These are phyloP conservation scores for Phialophora chinensis DNA, from an alignment of 2,329 filamentous ascomycete species.

Conservation along the genomic window DNA sequence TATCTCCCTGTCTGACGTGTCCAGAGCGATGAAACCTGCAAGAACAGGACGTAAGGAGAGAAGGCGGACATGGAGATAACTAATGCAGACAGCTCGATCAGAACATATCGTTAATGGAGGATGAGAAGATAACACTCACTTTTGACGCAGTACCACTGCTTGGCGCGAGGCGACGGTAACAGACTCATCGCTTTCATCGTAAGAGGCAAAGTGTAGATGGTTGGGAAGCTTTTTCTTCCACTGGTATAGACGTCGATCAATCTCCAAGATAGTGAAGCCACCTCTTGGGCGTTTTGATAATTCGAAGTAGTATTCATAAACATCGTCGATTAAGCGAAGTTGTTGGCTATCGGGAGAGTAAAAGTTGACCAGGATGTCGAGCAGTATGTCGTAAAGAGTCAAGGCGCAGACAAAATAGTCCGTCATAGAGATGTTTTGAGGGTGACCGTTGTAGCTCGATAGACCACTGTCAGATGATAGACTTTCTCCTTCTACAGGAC, in stretches of 20 bases:
- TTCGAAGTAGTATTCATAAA: constrained; percentile 9
- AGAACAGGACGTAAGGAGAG: constrained; percentile 45
- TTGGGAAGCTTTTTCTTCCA: constrained; percentile 43
- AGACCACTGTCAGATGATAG: too few relatives aligned
- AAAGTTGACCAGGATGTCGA: constrained; percentile 43
- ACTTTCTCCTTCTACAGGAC: constrained; percentile 43
- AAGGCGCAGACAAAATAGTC: constrained; percentile 45
- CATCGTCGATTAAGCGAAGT: too few relatives aligned
- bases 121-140: constrained; percentile 34
- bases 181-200: constrained; percentile 13
- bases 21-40: constrained; percentile 44
- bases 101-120: background rate
- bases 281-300: constrained; percentile 10
- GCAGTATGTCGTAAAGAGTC: constrained; percentile 47
- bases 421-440: constrained; percentile 42
- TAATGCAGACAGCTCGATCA: constrained; percentile 21
- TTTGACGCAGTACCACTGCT: constrained; percentile 44
- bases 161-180: constrained; percentile 43
- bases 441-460: constrained; percentile 22
- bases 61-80: constrained; percentile 45
- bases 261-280: constrained; percentile 42
- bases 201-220: constrained; percentile 39
- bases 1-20: constrained; percentile 35
- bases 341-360: constrained; percentile 13
- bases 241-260: constrained; percentile 44